phyloP scores from a whole-genome alignment of 352 stramenopile species.

The Pelagophyceae sp. region DNA sequence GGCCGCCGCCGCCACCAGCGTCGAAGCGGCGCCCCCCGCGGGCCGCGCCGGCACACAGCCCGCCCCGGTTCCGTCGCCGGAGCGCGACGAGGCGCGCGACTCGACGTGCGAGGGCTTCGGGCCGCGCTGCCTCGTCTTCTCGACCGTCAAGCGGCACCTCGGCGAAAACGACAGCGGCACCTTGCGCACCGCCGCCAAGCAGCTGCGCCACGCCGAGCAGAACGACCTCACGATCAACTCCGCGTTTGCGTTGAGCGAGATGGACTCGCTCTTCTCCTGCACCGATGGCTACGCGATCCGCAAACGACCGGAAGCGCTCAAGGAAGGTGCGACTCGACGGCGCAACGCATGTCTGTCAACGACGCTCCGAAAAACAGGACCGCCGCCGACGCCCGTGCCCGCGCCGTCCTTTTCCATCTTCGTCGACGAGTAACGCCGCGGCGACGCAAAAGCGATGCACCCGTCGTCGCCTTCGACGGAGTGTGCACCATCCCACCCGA shows the following conservation, averaged over 20 bases:
- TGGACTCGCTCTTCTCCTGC: conserved; percentile 16
- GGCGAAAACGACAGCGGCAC: background rate
- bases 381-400: background rate
- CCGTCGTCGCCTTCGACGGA: too few species aligned
- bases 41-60: too few species aligned
- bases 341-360: background rate
- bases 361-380: background rate
- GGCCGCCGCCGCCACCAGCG: too few species aligned
- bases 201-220: background rate
- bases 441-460: too few species aligned
- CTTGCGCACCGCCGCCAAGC: background rate
- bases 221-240: conserved; percentile 21
- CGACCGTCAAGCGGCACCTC: background rate
- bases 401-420: background rate
- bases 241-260: background rate
- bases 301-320: background rate
- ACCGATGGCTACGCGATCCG: background rate
- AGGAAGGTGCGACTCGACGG: too few species aligned
- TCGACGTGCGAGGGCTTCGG: too few species aligned
- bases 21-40: too few species aligned
- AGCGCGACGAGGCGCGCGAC: too few species aligned
- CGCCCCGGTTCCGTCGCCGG: too few species aligned
- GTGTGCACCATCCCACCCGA: too few species aligned
- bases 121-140: conserved; percentile 9
- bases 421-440: too few species aligned